A percentile compares a stretch with the other conserved stretches of the same genome.
Evolutionary conservation across 176 grass and related monocot species (phyloP).

Genomic region (Themeda triandra): DNA sequence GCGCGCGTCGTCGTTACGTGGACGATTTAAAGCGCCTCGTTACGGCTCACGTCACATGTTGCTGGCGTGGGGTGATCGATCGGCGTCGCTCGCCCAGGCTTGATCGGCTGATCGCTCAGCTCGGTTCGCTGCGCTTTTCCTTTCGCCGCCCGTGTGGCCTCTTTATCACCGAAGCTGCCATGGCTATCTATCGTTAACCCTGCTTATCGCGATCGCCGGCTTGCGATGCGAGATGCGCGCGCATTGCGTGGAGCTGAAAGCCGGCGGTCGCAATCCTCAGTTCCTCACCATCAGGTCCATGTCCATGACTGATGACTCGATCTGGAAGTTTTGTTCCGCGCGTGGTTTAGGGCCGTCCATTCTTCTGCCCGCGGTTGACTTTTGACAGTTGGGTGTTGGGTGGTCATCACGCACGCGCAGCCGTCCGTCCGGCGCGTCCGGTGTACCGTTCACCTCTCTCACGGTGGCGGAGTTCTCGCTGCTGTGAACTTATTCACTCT

Average conservation of each 20-base stretch:
- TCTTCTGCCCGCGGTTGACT: not conserved
- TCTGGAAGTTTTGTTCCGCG: not conserved
- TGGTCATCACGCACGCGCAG: not conserved
- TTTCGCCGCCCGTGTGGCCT: too few species aligned
- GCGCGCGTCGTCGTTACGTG: too few species aligned
- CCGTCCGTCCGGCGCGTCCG: not conserved
- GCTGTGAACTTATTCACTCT: not conserved
- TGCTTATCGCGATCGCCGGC: conserved; percentile 3
- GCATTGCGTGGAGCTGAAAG: not conserved
- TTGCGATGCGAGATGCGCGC: not conserved
- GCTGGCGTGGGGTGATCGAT: too few species aligned
- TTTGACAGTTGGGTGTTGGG: not conserved
- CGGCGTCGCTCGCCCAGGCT: too few species aligned
- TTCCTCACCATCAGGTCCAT: not conserved
- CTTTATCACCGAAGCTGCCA: too few species aligned
- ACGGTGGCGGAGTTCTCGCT: conserved; percentile 17
- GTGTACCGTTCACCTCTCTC: not conserved
- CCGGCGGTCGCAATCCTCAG: not conserved
- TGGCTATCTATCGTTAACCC: not conserved
- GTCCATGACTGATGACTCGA: too few species aligned
- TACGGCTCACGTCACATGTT: too few species aligned
- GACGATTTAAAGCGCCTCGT: too few species aligned
- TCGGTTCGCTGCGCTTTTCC: too few species aligned
- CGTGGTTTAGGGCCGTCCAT: not conserved
- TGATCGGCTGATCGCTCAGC: too few species aligned